Evolutionary conservation across 257 asterid species (phyloP), one percentile per base, ranked within the genome.

Genomic region (Solanum piurae): DNA sequence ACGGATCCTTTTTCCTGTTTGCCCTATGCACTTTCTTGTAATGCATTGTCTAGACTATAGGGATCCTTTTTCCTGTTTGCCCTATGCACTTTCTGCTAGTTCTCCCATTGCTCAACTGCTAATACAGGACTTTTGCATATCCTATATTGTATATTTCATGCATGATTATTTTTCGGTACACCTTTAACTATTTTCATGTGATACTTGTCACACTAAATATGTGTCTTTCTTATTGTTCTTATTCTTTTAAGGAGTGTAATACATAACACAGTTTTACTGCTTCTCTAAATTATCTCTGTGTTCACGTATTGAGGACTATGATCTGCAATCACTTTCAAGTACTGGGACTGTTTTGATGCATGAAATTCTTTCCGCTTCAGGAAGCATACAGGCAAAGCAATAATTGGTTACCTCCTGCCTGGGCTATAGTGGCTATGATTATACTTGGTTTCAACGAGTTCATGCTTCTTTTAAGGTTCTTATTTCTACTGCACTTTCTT

Each of bases 401-500:
- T 89, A 92, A 91, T 82, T 92, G 94, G 95, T 55, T 93, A 71
- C 98, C 98, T 68, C 96, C 96, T 86, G 89, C 94, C 33, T 93
- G 98, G 98, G 95, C 92, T 11, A 93, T 93, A 66, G 2, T 94
- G 72, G 94, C 94, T 7, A 88, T 94, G 92, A 58, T 91, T 36
- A 82, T 93, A 83, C 95, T 94, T 34, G 98, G 98, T 40, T 93
- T 92, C 87, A 94, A 94, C 9, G 96, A 93, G 80, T 92, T 94
- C 92, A 93, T 94, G 93, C 88, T 91, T 85, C 95, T 94, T 52
- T 88, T 93, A 89, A 94, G 94, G 98, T 94, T 83, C 37, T 60
- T 64, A 18, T 44, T 16, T 73, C 71, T 74, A 23, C 25, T 40
- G 85, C 37, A 68, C 31, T 71, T 37, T 0, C 34, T 34, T 71